Evolutionary conservation across 192 early-diverging fungal species (phyloP), one percentile per base, ranked within the genome.

Genomic region (Phycomyces blakesleeanus): DNA sequence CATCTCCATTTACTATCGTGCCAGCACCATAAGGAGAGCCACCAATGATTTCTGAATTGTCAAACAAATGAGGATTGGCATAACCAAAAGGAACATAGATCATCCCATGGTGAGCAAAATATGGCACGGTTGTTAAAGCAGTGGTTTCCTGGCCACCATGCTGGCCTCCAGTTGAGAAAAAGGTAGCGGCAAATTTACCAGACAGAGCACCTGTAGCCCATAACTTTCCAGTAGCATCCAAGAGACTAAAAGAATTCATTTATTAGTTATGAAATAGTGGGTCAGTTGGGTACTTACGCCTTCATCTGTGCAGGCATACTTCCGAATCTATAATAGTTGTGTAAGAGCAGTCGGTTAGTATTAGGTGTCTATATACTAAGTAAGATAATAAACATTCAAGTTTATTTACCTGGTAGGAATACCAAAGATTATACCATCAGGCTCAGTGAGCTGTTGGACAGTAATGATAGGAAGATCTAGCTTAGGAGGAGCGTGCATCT

Each of bases 141-240:
- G 89, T 91, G 20, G 80, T 81, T 68, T 93, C 92, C 75, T 91
- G 89, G 24, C 91, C 91, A 59, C 90, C 90, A 65, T 87, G 84
- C 75, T 90, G 89, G 42, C 81, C 76, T 6, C 73, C 83, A 12
- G 88, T 90, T 41, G 88, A 87, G 44, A 81, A 84, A 80, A 94
- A 92, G 44, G 79, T 74, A 34, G 85, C 90, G 7, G 78, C 89
- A 44, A 82, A 80, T 78, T 92, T 93, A 37, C 85, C 88, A 21
- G 74, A 71, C 42, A 92, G 74, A 4, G 88, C 84, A 20, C 79
- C 78, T 1, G 51, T 69, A 6, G 50, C 47, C 81, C 82, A 87
- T 38, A 71, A 20, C 41, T 58, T 63, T 51, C 71, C 66, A 4
- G 66, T 70, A 1, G 61, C 53, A 51, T 75, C 74, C 12, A 72